These are phyloP conservation scores for Bacidia rubella DNA, from an alignment of 495 filamentous ascomycete species.

Conservation along the genomic window DNA sequence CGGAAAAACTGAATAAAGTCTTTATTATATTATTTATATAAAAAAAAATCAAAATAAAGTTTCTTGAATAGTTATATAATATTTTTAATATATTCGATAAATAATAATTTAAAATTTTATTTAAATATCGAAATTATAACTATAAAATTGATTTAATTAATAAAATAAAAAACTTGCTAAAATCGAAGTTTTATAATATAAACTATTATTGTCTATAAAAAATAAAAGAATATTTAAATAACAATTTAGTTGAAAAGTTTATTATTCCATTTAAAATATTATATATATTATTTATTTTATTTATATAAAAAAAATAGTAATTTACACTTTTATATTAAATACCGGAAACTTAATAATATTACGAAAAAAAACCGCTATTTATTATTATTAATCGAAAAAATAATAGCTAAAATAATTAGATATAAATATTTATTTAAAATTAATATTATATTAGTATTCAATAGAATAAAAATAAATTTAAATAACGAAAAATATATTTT, in stretches of 20 bases:
- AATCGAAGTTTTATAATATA: background rate
- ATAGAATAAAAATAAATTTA: background rate
- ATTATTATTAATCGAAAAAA: background rate
- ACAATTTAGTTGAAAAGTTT: background rate
- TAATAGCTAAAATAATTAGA: constrained; percentile 1
- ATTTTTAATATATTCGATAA: too few species aligned
- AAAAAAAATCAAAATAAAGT: too few species aligned
- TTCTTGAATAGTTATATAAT: too few species aligned
- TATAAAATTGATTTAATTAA: too few species aligned
- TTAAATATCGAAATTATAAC: too few species aligned
- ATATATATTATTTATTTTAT: background rate
- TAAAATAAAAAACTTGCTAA: too few species aligned
- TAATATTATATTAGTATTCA: constrained; percentile 3
- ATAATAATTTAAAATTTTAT: too few species aligned
- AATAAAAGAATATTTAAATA: background rate
- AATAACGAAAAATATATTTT: background rate
- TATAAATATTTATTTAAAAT: constrained; percentile 1
- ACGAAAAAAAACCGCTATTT: background rate
- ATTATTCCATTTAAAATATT: background rate
- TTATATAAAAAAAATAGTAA: background rate
- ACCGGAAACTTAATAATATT: background rate
- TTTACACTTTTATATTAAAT: background rate
- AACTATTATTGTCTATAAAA: background rate
- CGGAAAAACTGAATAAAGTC: too few species aligned
- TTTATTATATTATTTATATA: too few species aligned